Evolutionary conservation across 2,329 filamentous ascomycete genomes (phyloP), one percentile per base, ranked within the genome.

Genomic region (Venturia asperata): DNA sequence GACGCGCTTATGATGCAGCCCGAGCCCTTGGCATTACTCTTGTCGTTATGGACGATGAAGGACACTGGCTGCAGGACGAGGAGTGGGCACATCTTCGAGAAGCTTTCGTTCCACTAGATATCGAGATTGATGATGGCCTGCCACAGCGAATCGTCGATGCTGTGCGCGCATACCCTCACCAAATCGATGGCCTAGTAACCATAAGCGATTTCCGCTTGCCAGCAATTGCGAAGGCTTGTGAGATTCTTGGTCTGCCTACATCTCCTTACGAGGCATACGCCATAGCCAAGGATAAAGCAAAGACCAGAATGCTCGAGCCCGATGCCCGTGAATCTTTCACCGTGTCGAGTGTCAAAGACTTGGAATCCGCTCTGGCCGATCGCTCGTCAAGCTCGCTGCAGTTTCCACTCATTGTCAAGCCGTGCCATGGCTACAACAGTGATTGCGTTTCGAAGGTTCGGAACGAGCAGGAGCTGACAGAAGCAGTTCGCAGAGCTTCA

Each of bases 351-450:
- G 42, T 41, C 5, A 17, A 41, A 19, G 60, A 43, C 5, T 17
- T 62, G 13, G 15, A 62, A 24, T 19, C 39, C 39, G 9, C 24
- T 41, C n/a, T 62, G 39, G 60, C 39, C 15, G 21, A n/a, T 21
- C 60, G 39, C 60, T 6, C 11, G 15, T 43, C 15, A 43, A 42
- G 34, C 1, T 62, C 42, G 24, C 41, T 68, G 52, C 21, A 47
- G 2, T 76, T 68, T 56, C 76, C 76, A 0, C 63, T 75, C 9
- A 72, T 77, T 41, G 72, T 76, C 19, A 78, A 77, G 68, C 76
- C 76, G 0, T 73, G 70, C 30, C 69, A 65, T 1, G 75, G 74
- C 3, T 73, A 74, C 70, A 69, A 68, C 56, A 71, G 68, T 17
- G 71, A 74, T 41, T 71, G 74, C 19, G 75, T 78, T 1, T 64